phyloP scores from a whole-genome alignment of 2,329 filamentous ascomycete species.

The Mycosphaerella sp. region DNA sequence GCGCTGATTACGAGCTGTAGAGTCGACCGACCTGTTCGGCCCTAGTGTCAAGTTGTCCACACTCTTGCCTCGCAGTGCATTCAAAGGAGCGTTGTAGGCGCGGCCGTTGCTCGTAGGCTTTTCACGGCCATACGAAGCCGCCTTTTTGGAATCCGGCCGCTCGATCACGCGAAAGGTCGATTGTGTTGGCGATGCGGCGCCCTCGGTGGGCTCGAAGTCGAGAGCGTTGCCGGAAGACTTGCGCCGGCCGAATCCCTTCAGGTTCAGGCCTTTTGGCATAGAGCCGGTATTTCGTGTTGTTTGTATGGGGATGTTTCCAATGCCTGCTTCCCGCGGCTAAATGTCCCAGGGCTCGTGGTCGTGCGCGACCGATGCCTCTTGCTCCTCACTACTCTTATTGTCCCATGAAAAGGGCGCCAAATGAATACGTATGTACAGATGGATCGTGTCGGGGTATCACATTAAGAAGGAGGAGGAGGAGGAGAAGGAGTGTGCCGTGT shows the following conservation, averaged over 20 bases:
- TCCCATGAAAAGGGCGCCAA: slow-evolving; percentile 15
- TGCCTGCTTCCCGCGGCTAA: slow-evolving; percentile 3
- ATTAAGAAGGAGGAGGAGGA: not conserved
- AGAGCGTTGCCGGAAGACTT: slow-evolving; percentile 51
- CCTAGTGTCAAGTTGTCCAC: slow-evolving; percentile 29
- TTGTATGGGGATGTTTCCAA: not conserved
- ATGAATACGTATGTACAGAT: slow-evolving; percentile 14
- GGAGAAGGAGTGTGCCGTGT: not conserved
- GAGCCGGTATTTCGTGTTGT: slow-evolving; percentile 21
- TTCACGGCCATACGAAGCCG: slow-evolving; percentile 23
- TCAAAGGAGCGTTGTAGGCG: slow-evolving; percentile 33
- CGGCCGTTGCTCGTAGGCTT: slow-evolving; percentile 30
- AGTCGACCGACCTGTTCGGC: slow-evolving; percentile 18
- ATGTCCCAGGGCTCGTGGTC: not conserved
- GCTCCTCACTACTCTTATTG: slow-evolving; percentile 5
- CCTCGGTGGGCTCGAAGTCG: slow-evolving; percentile 31
- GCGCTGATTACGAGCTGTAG: slow-evolving; percentile 9
- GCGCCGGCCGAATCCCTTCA: slow-evolving; percentile 47
- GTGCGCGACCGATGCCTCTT: slow-evolving; percentile 8
- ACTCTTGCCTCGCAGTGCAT: slow-evolving; percentile 31
- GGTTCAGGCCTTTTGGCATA: slow-evolving; percentile 51
- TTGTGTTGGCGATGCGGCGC: slow-evolving; percentile 14
- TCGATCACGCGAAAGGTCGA: slow-evolving; percentile 52
- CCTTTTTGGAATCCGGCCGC: slow-evolving; percentile 43
- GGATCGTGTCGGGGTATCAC: slow-evolving; percentile 13